A percentile compares a stretch with the other conserved stretches of the same genome.
Evolutionary conservation across 2,329 filamentous ascomycete genomes (phyloP).

Genomic region (Neurospora crassa): DNA sequence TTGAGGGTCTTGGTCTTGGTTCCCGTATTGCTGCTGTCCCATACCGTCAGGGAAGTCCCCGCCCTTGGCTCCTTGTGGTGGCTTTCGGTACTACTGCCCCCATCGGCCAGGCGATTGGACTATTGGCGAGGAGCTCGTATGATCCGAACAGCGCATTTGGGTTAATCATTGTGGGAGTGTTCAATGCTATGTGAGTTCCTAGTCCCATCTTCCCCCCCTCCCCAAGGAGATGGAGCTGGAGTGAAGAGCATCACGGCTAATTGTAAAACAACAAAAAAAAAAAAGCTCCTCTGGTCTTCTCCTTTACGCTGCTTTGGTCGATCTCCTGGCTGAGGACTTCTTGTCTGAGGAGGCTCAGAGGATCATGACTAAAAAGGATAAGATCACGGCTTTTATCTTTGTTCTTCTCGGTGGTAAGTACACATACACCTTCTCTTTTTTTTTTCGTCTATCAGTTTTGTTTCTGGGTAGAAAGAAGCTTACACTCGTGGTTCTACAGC

Average conservation of each 20-base stretch:
- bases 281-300: conserved; percentile 49
- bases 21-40: conserved; percentile 60
- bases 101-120: conserved; percentile 55
- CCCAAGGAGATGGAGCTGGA: neutral
- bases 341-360: conserved; percentile 45
- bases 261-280: neutral
- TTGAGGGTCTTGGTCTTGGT: conserved; percentile 59
- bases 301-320: conserved; percentile 53
- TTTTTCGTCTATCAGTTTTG: neutral
- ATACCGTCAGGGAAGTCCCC: conserved; percentile 44
- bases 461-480: neutral
- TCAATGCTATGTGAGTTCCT: conserved; percentile 50
- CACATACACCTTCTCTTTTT: conserved; percentile 10
- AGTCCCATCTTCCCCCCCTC: neutral
- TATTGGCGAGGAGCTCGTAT: conserved; percentile 46
- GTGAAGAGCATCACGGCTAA: neutral
- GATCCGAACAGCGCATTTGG: conserved; percentile 55
- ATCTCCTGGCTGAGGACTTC: conserved; percentile 56
- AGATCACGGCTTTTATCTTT: conserved; percentile 41
- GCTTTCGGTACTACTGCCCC: conserved; percentile 56
- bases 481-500: conserved; percentile 12
- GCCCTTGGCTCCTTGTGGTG: conserved; percentile 51
- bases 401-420: conserved; percentile 41
- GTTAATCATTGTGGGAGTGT: conserved; percentile 53
- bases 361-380: conserved; percentile 41